These are phyloP conservation scores for Sesbania bispinosa DNA, from an alignment of 306 rosid species.

Conservation along the genomic window DNA sequence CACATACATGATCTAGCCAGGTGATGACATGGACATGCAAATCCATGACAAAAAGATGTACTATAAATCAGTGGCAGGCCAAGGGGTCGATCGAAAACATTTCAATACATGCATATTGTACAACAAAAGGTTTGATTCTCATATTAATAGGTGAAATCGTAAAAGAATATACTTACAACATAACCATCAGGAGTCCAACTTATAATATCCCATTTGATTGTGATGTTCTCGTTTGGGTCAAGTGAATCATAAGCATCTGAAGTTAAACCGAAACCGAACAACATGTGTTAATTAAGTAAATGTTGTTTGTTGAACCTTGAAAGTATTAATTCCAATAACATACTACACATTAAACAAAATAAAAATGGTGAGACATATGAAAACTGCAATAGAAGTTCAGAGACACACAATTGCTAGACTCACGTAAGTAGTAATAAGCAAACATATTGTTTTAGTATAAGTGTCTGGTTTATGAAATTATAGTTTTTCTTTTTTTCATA, in stretches of 20 bases:
- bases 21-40: constrained; percentile 6
- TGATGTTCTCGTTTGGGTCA: constrained; percentile 78
- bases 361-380: not conserved
- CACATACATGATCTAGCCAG: not conserved
- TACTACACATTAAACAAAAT: not conserved
- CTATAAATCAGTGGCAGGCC: not conserved
- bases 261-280: constrained; percentile 5
- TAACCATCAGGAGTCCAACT: constrained; percentile 84
- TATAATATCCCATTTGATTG: constrained; percentile 79
- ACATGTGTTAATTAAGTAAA: not conserved
- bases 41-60: not conserved
- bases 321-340: not conserved
- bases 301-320: not conserved
- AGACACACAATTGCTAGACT: not conserved
- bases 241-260: constrained; percentile 82
- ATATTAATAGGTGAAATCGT: not conserved
- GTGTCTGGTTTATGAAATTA: not conserved
- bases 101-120: not conserved
- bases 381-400: not conserved
- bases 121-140: not conserved
- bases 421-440: not conserved
- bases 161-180: constrained; percentile 50
- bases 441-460: not conserved
- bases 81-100: not conserved
- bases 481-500: not conserved